Percentiles rank a stretch among this genome's conserved stretches.
Conservation (phyloP, 1,284 basidiomycete genomes). For the Gastroboletus turbinatus region DNA sequence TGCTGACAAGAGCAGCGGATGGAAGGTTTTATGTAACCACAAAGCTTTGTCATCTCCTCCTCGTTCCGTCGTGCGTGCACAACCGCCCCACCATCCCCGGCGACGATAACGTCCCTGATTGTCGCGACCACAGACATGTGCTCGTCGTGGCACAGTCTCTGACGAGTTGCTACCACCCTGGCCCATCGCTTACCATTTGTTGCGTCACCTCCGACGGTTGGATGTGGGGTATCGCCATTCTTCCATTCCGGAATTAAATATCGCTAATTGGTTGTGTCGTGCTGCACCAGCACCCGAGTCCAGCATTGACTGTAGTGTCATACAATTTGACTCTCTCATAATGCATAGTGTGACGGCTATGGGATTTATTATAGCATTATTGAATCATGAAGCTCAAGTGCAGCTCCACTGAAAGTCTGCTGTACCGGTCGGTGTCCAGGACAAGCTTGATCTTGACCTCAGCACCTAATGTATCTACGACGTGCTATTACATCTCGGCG, state of each 20-base stretch:
- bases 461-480: background rate
- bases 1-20: conserved; percentile 35
- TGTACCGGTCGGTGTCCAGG: background rate
- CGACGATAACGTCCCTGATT: background rate
- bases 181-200: background rate
- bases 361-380: too few relatives aligned
- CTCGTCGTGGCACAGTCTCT: background rate
- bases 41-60: conserved; percentile 35
- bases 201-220: background rate
- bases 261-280: background rate
- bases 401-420: background rate
- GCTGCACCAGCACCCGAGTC: background rate
- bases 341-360: background rate
- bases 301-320: background rate
- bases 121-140: background rate
- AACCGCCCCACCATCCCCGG: background rate
- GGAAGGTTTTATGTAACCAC: conserved; percentile 36
- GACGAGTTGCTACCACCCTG: background rate
- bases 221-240: background rate
- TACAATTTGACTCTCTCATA: background rate
- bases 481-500: background rate
- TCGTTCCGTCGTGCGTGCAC: background rate
- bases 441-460: background rate
- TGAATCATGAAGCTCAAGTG: too few relatives aligned
- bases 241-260: background rate